Conservation (phyloP, 192 early-diverging fungal genomes). For the Dimargaris verticillata region DNA sequence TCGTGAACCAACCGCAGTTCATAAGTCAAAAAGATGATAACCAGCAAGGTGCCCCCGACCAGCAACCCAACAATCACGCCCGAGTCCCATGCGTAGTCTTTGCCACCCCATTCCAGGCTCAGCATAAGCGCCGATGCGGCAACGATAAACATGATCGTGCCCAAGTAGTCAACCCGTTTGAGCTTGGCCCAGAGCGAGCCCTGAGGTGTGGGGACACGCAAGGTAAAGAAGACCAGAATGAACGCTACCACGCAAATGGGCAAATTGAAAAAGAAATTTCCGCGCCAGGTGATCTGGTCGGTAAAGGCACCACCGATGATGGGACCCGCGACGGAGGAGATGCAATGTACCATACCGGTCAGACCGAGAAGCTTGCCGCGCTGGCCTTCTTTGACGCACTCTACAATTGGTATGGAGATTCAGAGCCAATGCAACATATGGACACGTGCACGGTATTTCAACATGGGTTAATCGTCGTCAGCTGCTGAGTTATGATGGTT, state of each 20-base stretch:
- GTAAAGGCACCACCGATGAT: conserved; percentile 54
- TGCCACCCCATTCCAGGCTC: conserved; percentile 37
- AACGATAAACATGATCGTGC: conserved; percentile 22
- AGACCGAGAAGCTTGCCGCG: conserved; percentile 55
- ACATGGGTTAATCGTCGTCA: neutral
- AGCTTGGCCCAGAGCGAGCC: conserved; percentile 23
- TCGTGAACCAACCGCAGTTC: conserved; percentile 45
- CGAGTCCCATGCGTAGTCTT: conserved; percentile 29
- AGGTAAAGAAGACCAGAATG: conserved; percentile 36
- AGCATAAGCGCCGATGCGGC: conserved; percentile 28
- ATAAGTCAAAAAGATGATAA: conserved; percentile 22
- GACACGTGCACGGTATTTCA: neutral
- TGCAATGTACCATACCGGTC: conserved; percentile 33
- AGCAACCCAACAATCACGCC: conserved; percentile 27
- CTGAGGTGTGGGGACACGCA: conserved; percentile 34
- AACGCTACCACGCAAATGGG: conserved; percentile 39
- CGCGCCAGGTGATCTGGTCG: conserved; percentile 38
- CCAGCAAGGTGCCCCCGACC: conserved; percentile 16
- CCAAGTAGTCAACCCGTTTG: conserved; percentile 32
- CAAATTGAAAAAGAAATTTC: conserved; percentile 68
- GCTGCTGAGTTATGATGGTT: neutral
- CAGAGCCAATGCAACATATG: neutral
- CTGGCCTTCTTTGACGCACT: conserved; percentile 24
- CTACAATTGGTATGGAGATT: neutral
- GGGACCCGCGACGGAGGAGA: conserved; percentile 47